Evolutionary conservation across 306 rosid species (phyloP).

Genomic region (Calophaca sinica): DNA sequence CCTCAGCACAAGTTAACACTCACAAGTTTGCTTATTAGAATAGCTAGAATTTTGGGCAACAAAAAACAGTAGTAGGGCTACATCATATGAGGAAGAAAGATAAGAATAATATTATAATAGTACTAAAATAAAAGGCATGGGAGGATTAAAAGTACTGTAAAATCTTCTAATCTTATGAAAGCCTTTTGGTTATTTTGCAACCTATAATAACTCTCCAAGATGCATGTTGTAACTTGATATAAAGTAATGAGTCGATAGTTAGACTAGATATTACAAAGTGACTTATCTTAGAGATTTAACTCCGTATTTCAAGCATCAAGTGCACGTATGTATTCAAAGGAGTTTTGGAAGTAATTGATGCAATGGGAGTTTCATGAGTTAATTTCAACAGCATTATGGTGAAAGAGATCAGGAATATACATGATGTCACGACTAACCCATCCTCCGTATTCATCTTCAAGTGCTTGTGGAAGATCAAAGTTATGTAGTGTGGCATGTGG

Average conservation of each 20-base stretch:
- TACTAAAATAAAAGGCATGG: too few relatives aligned
- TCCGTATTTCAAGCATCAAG: too few relatives aligned
- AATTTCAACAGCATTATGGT: not conserved
- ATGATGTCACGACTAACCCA: constrained; percentile 66
- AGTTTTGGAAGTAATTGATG: not conserved
- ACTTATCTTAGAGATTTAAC: not conserved
- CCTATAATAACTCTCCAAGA: not conserved
- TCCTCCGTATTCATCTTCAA: constrained; percentile 85
- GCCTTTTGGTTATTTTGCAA: too few relatives aligned
- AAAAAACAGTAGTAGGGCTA: too few relatives aligned
- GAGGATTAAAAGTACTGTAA: too few relatives aligned
- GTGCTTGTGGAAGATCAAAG: constrained; percentile 69
- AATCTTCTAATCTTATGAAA: too few relatives aligned
- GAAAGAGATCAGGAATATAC: constrained; percentile 48
- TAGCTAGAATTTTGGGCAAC: too few relatives aligned
- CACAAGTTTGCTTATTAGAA: not conserved
- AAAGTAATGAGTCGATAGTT: not conserved
- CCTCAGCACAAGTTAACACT: not conserved
- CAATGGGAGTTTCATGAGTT: constrained; percentile 11
- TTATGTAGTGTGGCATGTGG: constrained; percentile 72
- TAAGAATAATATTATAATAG: too few relatives aligned
- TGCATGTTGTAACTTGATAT: not conserved
- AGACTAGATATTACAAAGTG: not conserved
- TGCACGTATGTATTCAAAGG: too few relatives aligned
- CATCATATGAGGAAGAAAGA: too few relatives aligned